Percentiles rank a stretch among this genome's conserved stretches.
Conservation (phyloP, 768 basidiomycete species). For the Cyclocybe cylindracea region DNA sequence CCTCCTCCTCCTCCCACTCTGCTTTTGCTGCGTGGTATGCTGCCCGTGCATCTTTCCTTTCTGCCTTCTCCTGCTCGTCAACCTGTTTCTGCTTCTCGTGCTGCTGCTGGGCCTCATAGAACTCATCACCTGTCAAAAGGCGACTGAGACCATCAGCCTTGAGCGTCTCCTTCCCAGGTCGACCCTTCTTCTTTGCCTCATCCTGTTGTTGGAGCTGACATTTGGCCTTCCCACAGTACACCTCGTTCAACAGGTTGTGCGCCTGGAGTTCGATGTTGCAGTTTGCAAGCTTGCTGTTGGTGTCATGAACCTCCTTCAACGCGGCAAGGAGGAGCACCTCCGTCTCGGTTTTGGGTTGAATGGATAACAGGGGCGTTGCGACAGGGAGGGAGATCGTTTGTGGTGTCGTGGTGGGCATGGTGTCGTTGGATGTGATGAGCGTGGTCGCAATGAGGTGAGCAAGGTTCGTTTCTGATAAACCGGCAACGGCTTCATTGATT, state of each 20-base stretch:
- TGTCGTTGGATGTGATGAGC: not conserved
- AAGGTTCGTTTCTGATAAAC: too few species aligned
- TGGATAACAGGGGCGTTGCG: constrained; percentile 5
- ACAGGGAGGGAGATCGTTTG: not conserved
- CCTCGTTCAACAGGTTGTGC: too few species aligned
- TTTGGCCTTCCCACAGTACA: too few species aligned
- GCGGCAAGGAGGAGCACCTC: too few species aligned
- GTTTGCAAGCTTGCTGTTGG: too few species aligned
- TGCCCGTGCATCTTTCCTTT: constrained; percentile 7
- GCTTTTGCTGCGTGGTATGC: constrained; percentile 10
- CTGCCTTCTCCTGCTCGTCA: constrained; percentile 10
- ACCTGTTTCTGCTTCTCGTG: constrained; percentile 8
- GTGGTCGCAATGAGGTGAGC: too few species aligned
- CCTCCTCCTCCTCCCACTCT: constrained; percentile 19
- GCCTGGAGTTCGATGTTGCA: too few species aligned
- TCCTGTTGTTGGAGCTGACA: constrained; percentile 20
- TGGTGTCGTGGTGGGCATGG: not conserved
- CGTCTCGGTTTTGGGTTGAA: too few species aligned
- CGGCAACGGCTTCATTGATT: constrained; percentile 1
- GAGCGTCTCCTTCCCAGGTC: constrained; percentile 16
- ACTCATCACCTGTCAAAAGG: constrained; percentile 20
- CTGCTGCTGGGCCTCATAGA: constrained; percentile 11
- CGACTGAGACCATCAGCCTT: constrained; percentile 25
- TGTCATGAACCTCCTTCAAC: too few species aligned
- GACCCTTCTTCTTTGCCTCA: constrained; percentile 19